Evolutionary conservation across 192 early-diverging fungal genomes (phyloP).

Genomic region (Nowakowskiella sp.): DNA sequence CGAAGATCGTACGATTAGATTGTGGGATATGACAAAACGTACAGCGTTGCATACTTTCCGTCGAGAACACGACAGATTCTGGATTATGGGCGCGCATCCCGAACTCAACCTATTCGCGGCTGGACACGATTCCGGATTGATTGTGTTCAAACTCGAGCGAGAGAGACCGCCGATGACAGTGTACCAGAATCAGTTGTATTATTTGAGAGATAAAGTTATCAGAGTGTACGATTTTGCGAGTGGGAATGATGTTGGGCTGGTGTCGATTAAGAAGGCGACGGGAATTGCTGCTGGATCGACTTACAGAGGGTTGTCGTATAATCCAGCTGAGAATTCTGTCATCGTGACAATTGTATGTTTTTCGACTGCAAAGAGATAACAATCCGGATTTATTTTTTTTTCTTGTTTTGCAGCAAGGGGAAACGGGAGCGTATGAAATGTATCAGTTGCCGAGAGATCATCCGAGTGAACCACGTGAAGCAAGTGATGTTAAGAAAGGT

Average conservation of each 20-base stretch:
- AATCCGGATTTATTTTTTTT: background rate
- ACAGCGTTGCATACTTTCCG: conserved; percentile 93
- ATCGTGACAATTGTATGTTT: conserved; percentile 64
- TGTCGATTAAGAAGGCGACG: conserved; percentile 61
- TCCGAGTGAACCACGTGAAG: conserved; percentile 52
- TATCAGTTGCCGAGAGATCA: conserved; percentile 73
- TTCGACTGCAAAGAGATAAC: background rate
- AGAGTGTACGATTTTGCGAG: conserved; percentile 74
- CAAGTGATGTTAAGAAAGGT: conserved; percentile 67
- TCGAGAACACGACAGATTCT: conserved; percentile 94
- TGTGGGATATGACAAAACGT: conserved; percentile 97
- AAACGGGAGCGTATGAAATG: conserved; percentile 88
- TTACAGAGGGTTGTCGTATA: conserved; percentile 83
- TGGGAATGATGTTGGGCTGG: conserved; percentile 66
- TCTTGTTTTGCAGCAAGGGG: conserved; percentile 43
- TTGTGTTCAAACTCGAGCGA: conserved; percentile 97
- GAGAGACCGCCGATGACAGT: conserved; percentile 88
- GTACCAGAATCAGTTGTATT: conserved; percentile 77
- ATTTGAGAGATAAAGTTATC: conserved; percentile 81
- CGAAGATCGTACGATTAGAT: conserved; percentile 95
- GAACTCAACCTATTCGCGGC: conserved; percentile 98
- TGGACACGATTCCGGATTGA: conserved; percentile 93
- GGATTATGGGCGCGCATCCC: conserved; percentile 92
- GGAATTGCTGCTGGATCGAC: conserved; percentile 55
- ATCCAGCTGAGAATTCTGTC: conserved; percentile 88